Conservation (phyloP, 1,139 yeast species). For the Taphrina communis region DNA sequence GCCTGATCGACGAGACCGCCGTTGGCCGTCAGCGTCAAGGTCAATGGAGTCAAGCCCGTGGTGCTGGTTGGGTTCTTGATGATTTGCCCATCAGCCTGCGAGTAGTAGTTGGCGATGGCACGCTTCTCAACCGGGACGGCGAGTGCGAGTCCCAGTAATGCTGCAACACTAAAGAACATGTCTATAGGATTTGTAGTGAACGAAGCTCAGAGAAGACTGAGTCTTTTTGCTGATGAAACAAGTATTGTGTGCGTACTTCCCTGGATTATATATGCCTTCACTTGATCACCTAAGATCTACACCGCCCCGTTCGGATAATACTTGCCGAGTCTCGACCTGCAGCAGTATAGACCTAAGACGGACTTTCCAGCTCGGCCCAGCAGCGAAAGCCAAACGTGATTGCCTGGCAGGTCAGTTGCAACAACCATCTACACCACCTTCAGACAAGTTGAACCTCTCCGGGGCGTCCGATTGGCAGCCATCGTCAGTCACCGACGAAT, state of each 20-base stretch:
- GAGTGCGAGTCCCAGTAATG: background rate
- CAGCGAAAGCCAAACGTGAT: no score
- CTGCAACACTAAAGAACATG: background rate
- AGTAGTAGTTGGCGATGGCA: constrained; percentile 8
- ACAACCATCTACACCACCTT: no score
- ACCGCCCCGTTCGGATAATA: background rate
- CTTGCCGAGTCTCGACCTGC: background rate
- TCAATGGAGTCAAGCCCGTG: constrained; percentile 7
- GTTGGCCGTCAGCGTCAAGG: background rate
- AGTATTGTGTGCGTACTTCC: background rate
- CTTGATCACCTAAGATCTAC: no score
- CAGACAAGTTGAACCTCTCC: no score
- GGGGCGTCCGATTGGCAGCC: no score
- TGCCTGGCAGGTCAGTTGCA: no score
- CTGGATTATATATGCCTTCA: background rate
- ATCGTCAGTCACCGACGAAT: no score
- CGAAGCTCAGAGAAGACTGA: no score
- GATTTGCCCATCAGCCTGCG: constrained; percentile 18
- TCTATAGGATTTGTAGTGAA: no score
- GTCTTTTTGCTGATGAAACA: no score
- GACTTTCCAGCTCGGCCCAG: no score
- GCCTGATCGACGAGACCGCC: constrained; percentile 10
- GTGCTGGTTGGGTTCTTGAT: constrained; percentile 11
- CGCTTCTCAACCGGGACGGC: constrained; percentile 12
- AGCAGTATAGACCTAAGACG: no score